Evolutionary conservation across 2,329 filamentous ascomycete species (phyloP), one percentile per base, ranked within the genome.

Genomic region (Colletotrichum chrysophilum): DNA sequence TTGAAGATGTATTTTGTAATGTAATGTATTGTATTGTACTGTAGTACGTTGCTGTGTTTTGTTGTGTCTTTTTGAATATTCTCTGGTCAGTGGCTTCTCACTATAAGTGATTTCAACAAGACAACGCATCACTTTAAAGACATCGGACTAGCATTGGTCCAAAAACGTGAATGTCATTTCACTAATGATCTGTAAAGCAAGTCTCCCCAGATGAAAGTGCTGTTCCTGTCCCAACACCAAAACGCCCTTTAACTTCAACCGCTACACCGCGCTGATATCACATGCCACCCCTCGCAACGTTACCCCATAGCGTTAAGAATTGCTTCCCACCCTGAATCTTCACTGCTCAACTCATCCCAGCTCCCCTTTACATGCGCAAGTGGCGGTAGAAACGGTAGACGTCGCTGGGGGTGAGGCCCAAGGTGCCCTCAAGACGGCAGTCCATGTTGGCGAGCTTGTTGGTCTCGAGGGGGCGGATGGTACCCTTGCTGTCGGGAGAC

Each of bases 371-470:
- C 58, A 62, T 62, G 58, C 18, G 30, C 28, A 34, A 32, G 18
- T n/a, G 36, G 21, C 64, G 36, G 43, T 62, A 67, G 56, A 72
- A 61, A 14, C 34, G 21, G 64, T 76, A 73, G 38, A 74, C 24
- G 2, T 48, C 58, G 21, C 43, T 55, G 13, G 74, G 74, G 9
- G 56, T 48, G n/a, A 76, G 34, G 34, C 58, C 70, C 18, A 56
- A 21, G 9, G 13, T 10, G 38, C 68, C 67, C 55, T 68, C 76
- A 77, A 61, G 71, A 77, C 77, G 81, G 80, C 71, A 66, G 26
- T 67, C 30, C 62, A 78, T 74, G 64, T 77, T 77, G 48, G 52
- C 55, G 26, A 78, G 43, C 60, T 70, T 71, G 68, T 68, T 75
- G 18, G 75, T 66, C 55, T 78, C 75, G 4, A 78, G 75, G 10